Evolutionary conservation across 805 yeast species (phyloP).

Genomic region (Saccharomycopsis babjevae): DNA sequence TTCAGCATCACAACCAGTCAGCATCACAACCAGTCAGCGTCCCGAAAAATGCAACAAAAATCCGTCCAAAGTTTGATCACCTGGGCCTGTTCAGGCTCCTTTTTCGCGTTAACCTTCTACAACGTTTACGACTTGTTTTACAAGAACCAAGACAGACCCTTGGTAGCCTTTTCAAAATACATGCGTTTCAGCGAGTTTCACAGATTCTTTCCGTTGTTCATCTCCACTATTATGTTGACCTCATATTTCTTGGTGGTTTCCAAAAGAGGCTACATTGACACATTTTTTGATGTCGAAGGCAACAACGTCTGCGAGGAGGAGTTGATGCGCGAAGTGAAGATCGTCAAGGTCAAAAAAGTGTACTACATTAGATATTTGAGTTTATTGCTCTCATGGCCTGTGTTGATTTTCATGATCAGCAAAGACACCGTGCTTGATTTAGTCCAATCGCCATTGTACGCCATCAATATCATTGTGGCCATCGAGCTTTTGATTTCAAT

Average conservation of each 20-base stretch:
- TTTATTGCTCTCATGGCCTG: slow-evolving; percentile 14
- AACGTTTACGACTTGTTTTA: background rate
- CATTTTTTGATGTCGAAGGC: slow-evolving; percentile 6
- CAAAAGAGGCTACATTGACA: slow-evolving; percentile 14
- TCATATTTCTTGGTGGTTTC: slow-evolving; percentile 6
- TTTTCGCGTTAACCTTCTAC: background rate
- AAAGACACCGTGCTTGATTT: slow-evolving; percentile 1
- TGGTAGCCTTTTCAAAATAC: background rate
- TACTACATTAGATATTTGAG: slow-evolving; percentile 12
- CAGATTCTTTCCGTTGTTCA: background rate
- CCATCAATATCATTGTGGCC: slow-evolving; percentile 1
- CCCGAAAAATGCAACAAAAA: background rate
- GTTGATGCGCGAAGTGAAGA: background rate
- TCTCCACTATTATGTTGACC: background rate
- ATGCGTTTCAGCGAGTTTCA: background rate
- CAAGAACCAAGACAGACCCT: background rate
- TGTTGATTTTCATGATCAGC: slow-evolving; percentile 2
- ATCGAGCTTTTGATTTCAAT: slow-evolving; percentile 13
- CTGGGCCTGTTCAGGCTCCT: background rate
- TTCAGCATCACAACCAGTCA: too few relatives aligned
- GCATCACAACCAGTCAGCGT: too few relatives aligned
- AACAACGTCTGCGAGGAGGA: slow-evolving; percentile 4
- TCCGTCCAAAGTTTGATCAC: background rate
- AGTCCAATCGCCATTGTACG: background rate
- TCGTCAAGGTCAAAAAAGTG: slow-evolving; percentile 4